Conservation (phyloP, 2,329 filamentous ascomycete genomes). For the Pyrenophora teres region DNA sequence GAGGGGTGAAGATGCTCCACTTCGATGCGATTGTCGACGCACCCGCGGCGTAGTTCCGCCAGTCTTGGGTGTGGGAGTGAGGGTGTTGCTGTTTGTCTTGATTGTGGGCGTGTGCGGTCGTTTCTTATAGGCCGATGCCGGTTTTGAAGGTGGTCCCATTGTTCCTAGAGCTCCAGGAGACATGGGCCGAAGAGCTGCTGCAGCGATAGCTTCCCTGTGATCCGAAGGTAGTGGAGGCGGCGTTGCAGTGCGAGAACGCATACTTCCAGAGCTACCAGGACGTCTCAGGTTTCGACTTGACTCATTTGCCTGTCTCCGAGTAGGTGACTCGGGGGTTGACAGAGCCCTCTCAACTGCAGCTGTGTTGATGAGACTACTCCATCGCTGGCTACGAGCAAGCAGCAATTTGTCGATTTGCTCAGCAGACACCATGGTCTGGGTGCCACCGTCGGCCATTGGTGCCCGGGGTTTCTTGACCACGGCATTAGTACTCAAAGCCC, state of each 20-base stretch:
- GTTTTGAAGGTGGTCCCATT: conserved; percentile 86
- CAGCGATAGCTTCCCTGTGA: conserved; percentile 83
- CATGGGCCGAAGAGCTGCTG: conserved; percentile 64
- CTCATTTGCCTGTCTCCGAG: conserved; percentile 35
- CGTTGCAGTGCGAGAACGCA: conserved; percentile 55
- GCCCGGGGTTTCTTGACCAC: conserved; percentile 33
- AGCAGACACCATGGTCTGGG: conserved; percentile 83
- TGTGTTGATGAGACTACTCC: conserved; percentile 34
- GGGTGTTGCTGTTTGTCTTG: conserved; percentile 51
- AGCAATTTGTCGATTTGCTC: conserved; percentile 79
- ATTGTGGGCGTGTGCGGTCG: conserved; percentile 48
- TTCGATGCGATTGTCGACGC: conserved; percentile 50
- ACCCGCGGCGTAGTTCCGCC: conserved; percentile 63
- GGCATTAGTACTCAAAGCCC: conserved; percentile 30
- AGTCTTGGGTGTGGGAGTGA: conserved; percentile 53
- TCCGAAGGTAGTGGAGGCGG: conserved; percentile 80
- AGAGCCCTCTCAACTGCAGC: conserved; percentile 38
- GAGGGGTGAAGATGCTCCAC: conserved; percentile 55
- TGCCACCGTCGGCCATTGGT: conserved; percentile 68
- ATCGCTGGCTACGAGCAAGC: conserved; percentile 55
- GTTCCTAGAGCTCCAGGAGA: conserved; percentile 37
- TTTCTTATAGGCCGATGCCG: conserved; percentile 72
- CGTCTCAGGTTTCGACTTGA: conserved; percentile 53
- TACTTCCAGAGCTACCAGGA: conserved; percentile 75
- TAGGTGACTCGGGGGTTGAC: conserved; percentile 44